These are phyloP conservation scores for Leptosphaerulina australis DNA, from an alignment of 2,329 filamentous ascomycete species.

Conservation along the genomic window DNA sequence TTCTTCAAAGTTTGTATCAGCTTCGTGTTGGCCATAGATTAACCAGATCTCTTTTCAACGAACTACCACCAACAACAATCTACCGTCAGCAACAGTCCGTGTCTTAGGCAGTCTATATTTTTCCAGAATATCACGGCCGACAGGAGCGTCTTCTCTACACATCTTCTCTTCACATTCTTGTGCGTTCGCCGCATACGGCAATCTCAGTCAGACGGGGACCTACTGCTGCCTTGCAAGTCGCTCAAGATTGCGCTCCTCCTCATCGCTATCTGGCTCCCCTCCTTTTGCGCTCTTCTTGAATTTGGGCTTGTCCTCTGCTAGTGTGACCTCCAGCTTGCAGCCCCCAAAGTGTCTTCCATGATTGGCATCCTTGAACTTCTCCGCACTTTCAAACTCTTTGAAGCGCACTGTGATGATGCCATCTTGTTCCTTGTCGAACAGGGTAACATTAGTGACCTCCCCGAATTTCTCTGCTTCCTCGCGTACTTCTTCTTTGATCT, in stretches of 20 bases:
- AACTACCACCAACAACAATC: no score
- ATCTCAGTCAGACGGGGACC: no score
- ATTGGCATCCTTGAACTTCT: constrained; percentile 30
- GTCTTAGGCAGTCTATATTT: no score
- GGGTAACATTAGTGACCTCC: constrained; percentile 84
- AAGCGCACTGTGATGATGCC: constrained; percentile 89
- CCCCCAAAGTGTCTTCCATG: constrained; percentile 31
- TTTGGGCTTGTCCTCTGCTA: constrained; percentile 38
- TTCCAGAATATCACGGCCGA: no score
- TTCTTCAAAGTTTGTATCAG: no score
- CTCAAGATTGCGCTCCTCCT: constrained; percentile 29
- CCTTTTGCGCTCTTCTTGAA: constrained; percentile 40
- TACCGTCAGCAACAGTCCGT: no score
- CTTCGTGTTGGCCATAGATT: no score
- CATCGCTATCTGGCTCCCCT: constrained; percentile 32
- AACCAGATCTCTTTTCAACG: no score
- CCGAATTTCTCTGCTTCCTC: constrained; percentile 89
- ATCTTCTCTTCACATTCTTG: background rate
- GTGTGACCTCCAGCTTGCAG: constrained; percentile 22
- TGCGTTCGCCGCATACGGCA: no score
- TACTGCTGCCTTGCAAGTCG: constrained; percentile 17
- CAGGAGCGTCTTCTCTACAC: no score
- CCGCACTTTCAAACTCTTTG: constrained; percentile 67
- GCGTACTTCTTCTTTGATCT: constrained; percentile 93
- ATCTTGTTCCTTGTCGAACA: constrained; percentile 85